A percentile compares a stretch with the other conserved stretches of the same genome.
Conservation (phyloP, 2,329 filamentous ascomycete species). For the Cyphellophora attinorum region DNA sequence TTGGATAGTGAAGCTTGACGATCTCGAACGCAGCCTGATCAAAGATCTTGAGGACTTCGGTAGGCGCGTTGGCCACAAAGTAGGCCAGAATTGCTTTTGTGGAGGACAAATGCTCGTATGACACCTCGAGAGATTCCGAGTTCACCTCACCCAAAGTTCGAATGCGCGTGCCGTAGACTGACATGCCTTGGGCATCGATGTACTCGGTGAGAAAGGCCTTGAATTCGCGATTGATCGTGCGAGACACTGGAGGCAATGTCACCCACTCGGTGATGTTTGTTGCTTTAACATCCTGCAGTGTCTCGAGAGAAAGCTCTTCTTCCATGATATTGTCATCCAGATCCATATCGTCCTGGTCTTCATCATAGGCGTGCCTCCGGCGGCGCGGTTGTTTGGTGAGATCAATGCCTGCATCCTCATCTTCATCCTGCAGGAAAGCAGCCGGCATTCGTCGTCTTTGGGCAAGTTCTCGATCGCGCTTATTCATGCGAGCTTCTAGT, state of each 20-base stretch:
- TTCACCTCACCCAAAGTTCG: conserved; percentile 95
- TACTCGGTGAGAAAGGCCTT: conserved; percentile 95
- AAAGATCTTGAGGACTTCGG: conserved; percentile 93
- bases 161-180: conserved; percentile 90
- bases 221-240: conserved; percentile 92
- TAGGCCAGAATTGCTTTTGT: conserved; percentile 91
- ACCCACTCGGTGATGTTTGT: conserved; percentile 94
- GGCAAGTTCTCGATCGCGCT: conserved; percentile 52
- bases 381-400: conserved; percentile 77
- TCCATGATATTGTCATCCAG: conserved; percentile 93
- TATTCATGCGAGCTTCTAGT: conserved; percentile 53
- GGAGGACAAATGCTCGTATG: conserved; percentile 81
- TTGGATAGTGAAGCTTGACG: conserved; percentile 88
- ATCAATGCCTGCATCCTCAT: conserved; percentile 76
- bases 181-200: conserved; percentile 77
- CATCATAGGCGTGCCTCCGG: conserved; percentile 82
- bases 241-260: conserved; percentile 75
- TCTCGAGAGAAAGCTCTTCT: conserved; percentile 86
- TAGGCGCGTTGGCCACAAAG: conserved; percentile 88
- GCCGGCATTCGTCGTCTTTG: conserved; percentile 50
- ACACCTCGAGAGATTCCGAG: conserved; percentile 90
- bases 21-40: conserved; percentile 96
- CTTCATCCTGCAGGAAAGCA: conserved; percentile 61
- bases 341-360: conserved; percentile 79
- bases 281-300: conserved; percentile 85